Conservation (phyloP, 2,329 filamentous ascomycete genomes). For the Alternaria angustiovoidea region DNA sequence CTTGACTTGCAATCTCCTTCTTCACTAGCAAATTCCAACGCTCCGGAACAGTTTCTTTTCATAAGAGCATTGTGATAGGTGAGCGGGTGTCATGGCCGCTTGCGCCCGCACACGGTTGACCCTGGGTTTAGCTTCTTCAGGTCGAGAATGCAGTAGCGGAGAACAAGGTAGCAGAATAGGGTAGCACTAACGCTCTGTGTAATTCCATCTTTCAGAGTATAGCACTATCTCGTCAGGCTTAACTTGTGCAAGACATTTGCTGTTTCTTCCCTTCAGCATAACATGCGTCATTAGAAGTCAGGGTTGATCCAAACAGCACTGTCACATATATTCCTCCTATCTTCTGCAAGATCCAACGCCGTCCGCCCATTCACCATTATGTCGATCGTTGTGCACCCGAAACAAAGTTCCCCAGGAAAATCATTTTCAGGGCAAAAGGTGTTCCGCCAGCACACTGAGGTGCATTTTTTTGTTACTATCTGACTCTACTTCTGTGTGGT, state of each 20-base stretch:
- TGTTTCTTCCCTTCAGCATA: not conserved
- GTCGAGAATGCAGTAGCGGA: not conserved
- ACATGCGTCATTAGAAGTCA: not conserved
- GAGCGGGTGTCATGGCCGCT: not conserved
- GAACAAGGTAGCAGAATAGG: not conserved
- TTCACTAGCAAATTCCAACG: not conserved
- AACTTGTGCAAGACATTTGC: not conserved
- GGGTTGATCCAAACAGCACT: not conserved
- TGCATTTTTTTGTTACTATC: not conserved
- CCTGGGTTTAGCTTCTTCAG: not conserved
- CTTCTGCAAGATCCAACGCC: not conserved
- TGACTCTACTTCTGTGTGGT: not conserved
- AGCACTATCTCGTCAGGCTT: not conserved
- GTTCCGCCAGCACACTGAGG: not conserved
- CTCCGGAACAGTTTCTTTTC: not conserved
- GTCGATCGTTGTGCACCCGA: not conserved
- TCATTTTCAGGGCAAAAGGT: not conserved
- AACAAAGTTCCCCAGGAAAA: not conserved
- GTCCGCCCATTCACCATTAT: not conserved
- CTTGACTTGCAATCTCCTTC: not conserved
- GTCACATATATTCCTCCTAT: not conserved
- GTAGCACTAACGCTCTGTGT: not conserved
- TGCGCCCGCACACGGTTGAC: not conserved
- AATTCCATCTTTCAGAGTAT: not conserved
- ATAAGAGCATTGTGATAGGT: not conserved